Conservation (phyloP, 1,284 basidiomycete species). For the Coniferiporia sulphurascens region DNA sequence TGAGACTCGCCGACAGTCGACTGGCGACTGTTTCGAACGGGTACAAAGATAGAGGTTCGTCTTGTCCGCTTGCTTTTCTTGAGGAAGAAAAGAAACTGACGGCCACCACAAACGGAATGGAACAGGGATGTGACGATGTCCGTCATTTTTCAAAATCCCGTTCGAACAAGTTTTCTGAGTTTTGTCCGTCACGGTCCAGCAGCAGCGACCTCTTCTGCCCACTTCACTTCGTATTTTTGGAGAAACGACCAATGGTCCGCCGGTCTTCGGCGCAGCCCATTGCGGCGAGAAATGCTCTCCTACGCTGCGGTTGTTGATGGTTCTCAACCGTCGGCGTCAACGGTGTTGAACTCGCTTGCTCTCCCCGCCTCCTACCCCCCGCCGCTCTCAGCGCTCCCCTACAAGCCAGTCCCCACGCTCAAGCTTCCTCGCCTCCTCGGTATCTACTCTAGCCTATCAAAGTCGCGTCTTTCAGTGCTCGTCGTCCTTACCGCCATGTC, state of each 20-base stretch:
- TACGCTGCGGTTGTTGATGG: conserved; percentile 1
- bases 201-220: background rate
- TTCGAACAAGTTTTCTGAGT: background rate
- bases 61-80: background rate
- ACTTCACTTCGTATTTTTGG: conserved; percentile 18
- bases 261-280: background rate
- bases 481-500: conserved; percentile 91
- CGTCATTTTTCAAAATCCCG: background rate
- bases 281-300: background rate
- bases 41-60: too few relatives aligned
- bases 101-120: background rate
- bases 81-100: background rate
- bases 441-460: conserved; percentile 82
- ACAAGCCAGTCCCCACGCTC: conserved; percentile 33
- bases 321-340: background rate
- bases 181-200: background rate
- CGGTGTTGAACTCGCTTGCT: background rate
- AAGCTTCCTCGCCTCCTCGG: conserved; percentile 55
- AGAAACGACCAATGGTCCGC: conserved; percentile 18
- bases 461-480: conserved; percentile 83
- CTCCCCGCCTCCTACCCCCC: conserved; percentile 13
- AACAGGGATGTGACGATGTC: conserved; percentile 8
- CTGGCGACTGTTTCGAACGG: too few relatives aligned
- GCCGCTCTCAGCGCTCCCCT: conserved; percentile 7
- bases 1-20: background rate